phyloP scores from a whole-genome alignment of 179 eudicot species.

The Drosera spatulata region DNA sequence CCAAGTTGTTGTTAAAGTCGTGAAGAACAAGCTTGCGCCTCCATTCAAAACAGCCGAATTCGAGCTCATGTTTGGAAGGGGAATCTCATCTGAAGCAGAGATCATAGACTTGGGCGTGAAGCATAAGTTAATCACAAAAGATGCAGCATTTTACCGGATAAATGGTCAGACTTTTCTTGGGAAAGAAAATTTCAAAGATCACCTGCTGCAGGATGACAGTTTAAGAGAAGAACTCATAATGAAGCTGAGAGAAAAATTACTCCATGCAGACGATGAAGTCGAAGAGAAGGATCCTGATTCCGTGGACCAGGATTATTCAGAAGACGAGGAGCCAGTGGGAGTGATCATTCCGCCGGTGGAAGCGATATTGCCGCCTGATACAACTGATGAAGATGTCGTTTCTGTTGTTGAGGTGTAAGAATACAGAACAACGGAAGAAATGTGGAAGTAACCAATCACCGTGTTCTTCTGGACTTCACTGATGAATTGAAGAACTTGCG shows the following conservation, averaged over 20 bases:
- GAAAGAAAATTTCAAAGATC: conserved; percentile 44
- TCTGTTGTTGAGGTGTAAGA: conserved; percentile 24
- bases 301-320: conserved; percentile 3
- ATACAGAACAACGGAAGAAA: not conserved
- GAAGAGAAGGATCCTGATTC: conserved; percentile 19
- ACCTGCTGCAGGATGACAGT: conserved; percentile 31
- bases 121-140: conserved; percentile 53
- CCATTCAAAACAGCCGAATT: conserved; percentile 8
- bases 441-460: too few relatives aligned
- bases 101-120: conserved; percentile 59
- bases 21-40: conserved; percentile 18
- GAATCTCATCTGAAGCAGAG: conserved; percentile 67
- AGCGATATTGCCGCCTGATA: conserved; percentile 14
- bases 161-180: conserved; percentile 38
- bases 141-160: conserved; percentile 20
- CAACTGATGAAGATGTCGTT: conserved; percentile 43
- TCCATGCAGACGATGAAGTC: conserved; percentile 9
- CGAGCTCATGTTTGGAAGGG: conserved; percentile 95
- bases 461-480: too few relatives aligned
- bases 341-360: conserved; percentile 10
- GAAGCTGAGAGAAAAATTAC: conserved; percentile 52
- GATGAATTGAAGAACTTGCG: too few relatives aligned
- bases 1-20: conserved; percentile 75
- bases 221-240: conserved; percentile 39
- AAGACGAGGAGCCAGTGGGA: conserved; percentile 9